These are phyloP conservation scores for Kluyveromyces siamensis DNA, from an alignment of 805 yeast genomes.

Conservation along the genomic window DNA sequence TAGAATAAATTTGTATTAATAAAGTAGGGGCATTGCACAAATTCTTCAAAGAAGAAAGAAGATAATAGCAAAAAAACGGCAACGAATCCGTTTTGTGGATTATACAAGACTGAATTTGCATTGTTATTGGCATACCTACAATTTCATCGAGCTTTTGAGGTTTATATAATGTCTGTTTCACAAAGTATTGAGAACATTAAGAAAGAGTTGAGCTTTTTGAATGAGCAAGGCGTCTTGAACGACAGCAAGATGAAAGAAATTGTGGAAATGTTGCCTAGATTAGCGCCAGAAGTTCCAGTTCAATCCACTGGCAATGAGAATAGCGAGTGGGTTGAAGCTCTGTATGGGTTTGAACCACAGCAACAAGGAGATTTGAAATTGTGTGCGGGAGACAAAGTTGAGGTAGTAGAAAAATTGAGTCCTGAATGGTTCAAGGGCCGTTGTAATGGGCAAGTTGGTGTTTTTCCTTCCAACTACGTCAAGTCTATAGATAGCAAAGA, in stretches of 20 bases:
- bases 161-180: not conserved
- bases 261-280: slow-evolving; percentile 45
- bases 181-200: slow-evolving; percentile 47
- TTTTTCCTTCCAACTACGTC: slow-evolving; percentile 88
- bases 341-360: slow-evolving; percentile 67
- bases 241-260: slow-evolving; percentile 46
- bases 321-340: slow-evolving; percentile 47
- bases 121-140: too few relatives aligned
- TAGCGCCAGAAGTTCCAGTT: not conserved
- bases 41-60: not conserved
- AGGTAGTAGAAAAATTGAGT: slow-evolving; percentile 63
- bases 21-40: too few relatives aligned
- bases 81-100: too few relatives aligned
- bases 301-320: slow-evolving; percentile 3
- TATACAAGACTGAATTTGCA: not conserved
- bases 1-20: too few relatives aligned
- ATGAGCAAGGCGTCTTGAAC: slow-evolving; percentile 65
- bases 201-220: slow-evolving; percentile 72
- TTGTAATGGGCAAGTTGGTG: slow-evolving; percentile 52
- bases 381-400: slow-evolving; percentile 56
- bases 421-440: slow-evolving; percentile 90
- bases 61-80: not conserved
- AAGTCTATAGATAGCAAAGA: slow-evolving; percentile 16
- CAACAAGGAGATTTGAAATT: slow-evolving; percentile 68
- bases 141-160: not conserved